phyloP scores from a whole-genome alignment of 768 basidiomycete genomes.

The Paxillus ammoniavirescens region DNA sequence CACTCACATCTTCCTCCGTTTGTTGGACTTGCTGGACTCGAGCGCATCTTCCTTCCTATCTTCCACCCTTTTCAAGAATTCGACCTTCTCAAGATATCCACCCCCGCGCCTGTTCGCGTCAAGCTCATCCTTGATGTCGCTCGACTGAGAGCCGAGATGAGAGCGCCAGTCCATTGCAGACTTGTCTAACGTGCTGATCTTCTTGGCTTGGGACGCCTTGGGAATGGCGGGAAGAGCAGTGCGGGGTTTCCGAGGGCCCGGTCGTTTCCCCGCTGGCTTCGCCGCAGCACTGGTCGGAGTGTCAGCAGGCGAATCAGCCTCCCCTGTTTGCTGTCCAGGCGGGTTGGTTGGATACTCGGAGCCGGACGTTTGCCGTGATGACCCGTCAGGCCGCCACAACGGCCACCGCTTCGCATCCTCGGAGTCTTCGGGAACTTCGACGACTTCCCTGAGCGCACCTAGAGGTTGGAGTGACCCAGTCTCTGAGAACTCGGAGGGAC shows the following conservation, averaged over 20 bases:
- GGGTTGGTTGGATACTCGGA: neutral
- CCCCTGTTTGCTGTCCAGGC: slow-evolving; percentile 1
- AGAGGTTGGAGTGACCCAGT: slow-evolving; percentile 7
- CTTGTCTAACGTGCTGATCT: slow-evolving; percentile 81
- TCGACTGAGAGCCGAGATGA: slow-evolving; percentile 49
- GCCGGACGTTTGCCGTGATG: slow-evolving; percentile 1
- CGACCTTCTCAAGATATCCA: slow-evolving; percentile 83
- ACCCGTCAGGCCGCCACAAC: slow-evolving; percentile 33
- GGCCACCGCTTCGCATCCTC: slow-evolving; percentile 79
- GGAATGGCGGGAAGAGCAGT: slow-evolving; percentile 55
- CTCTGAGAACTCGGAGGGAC: slow-evolving; percentile 22
- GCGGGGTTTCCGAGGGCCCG: slow-evolving; percentile 69
- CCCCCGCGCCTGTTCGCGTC: slow-evolving; percentile 70
- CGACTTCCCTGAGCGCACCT: slow-evolving; percentile 55
- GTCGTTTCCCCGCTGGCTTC: slow-evolving; percentile 35
- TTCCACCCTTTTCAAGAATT: slow-evolving; percentile 76
- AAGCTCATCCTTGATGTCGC: slow-evolving; percentile 64
- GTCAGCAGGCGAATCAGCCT: neutral
- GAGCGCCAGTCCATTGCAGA: slow-evolving; percentile 84
- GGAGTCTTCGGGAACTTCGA: slow-evolving; percentile 71
- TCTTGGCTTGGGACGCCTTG: slow-evolving; percentile 57
- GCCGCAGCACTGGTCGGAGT: neutral
- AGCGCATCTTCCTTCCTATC: slow-evolving; percentile 65
- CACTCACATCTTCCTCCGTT: slow-evolving; percentile 40
- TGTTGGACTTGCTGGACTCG: slow-evolving; percentile 54